Evolutionary conservation across 805 yeast genomes (phyloP), one percentile per base, ranked within the genome.

Genomic region (Suhomyces pyralidae): DNA sequence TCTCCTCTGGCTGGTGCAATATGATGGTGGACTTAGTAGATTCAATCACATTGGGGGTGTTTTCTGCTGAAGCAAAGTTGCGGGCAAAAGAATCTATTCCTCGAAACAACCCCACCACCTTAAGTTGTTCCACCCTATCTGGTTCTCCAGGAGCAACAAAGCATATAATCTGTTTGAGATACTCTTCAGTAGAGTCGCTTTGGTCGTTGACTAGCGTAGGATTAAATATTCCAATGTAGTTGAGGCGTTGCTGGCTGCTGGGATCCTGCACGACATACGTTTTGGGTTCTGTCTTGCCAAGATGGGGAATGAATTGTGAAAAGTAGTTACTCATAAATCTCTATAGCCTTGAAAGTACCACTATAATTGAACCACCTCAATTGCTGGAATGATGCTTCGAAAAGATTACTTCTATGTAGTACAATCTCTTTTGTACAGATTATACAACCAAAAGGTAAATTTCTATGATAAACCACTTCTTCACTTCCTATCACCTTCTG

Each of bases 101-200:
- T 45, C 74, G 65, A 8, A 73, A 58, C 15, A 75, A 54, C 0
- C 79, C 78, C 8, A 75, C 55, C 2, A 67, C 52, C 28, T 68
- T 64, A 28, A 73, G 44, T 40, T 69, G 69, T 40, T 68, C 70
- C 10, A 58, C 50, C 4, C 25, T 51, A 2, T n/a, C 22, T 2
- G 51, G 51, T 7, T 51, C 56, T 2, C 52, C 54, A 20, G 40
- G 52, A 1, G 67, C 55, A 26, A 64, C 56, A 52, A 69, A 70
- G 49, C 71, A 69, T 4, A 72, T 52, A 19, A 74, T 64, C 53
- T 73, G 79, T 40, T 65, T 62, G 34, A 55, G 55, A 36, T 71
- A 58, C 20, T 67, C 71, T 26, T 67, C 69, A 43, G 64, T 63
- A 30, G 62, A 55, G 48, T 72, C 76, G 9, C 59, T 67, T 34